These are phyloP conservation scores for Nicotiana obtusifolia DNA, from an alignment of 257 asterid species.

Conservation along the genomic window DNA sequence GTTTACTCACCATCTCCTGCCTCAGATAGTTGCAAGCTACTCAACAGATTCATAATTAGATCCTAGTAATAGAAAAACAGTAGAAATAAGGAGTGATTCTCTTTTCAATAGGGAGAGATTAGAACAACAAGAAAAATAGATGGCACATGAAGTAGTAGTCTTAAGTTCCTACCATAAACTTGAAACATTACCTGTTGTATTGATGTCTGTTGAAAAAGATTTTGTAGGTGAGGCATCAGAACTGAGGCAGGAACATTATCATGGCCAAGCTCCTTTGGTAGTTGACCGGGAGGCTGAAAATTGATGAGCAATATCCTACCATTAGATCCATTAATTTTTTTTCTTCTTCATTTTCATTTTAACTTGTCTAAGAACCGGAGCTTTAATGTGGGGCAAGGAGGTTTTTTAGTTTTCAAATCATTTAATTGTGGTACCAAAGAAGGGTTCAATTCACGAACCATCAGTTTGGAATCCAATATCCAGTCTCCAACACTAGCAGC, in stretches of 20 bases:
- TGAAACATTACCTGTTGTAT: conserved; percentile 61
- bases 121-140: neutral
- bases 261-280: conserved; percentile 56
- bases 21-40: conserved; percentile 60
- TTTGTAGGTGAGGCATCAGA: conserved; percentile 94
- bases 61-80: conserved; percentile 43
- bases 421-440: neutral
- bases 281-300: conserved; percentile 62
- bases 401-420: neutral
- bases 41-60: conserved; percentile 68
- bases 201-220: conserved; percentile 91
- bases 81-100: neutral
- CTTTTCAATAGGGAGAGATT: neutral
- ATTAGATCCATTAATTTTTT: conserved; percentile 5
- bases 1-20: conserved; percentile 58
- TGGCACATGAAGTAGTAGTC: neutral
- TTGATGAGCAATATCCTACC: conserved; percentile 12
- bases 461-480: conserved; percentile 68
- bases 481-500: conserved; percentile 94
- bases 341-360: neutral
- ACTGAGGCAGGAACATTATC: conserved; percentile 63
- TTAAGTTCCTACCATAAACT: neutral
- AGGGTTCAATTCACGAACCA: conserved; percentile 45
- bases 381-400: neutral
- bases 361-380: neutral